Base-by-base conservation (phyloP, 2,329 filamentous ascomycete genomes). In the Penicillium sp. region DNA sequence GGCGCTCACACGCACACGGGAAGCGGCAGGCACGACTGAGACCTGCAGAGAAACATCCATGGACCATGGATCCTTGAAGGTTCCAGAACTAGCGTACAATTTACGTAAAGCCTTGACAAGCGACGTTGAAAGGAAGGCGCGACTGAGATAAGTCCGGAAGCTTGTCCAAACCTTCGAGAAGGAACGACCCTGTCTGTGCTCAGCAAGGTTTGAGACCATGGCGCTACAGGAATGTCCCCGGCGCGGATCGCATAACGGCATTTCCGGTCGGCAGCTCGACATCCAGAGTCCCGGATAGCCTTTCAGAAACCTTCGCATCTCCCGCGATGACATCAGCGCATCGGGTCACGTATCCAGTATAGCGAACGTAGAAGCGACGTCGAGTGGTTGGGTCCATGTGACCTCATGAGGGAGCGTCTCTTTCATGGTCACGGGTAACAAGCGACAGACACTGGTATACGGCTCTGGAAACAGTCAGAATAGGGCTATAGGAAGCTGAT, bases 221-320 rank as follows among this genome's bases (percentile, higher is more conserved):
- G 33, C 54, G 52, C 7, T 60, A 56, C 41, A 58, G 50, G 9
- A 48, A 36, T 7, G 45, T 37, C 16, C 54, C 41, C 3, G 55
- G 50, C 13, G 53, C 40, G 2, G 56, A 51, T 16, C 41, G 34
- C 3, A 43, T 14, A 6, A 45, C 22, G 0, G 58, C 54, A 16
- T 49, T 43, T 7, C 57, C 59, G 22, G 65, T 57, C 33, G 62
- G 50, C 30, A 67, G 52, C 18, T 58, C 45, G 29, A 53, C 45
- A n/a, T 52, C 39, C n/a, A n/a, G n/a, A n/a, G 28, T 59, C 52
- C 28, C 62, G 63, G 14, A 67, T 35, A 22, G 62, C 58, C 13
- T 54, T 61, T 30, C 56, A 61, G 36, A 62, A 50, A 1, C 64
- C 61, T 27, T 59, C 53, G 36, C 65, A 68, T 37, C 62, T 61